Evolutionary conservation across 108 stramenopile genomes (phyloP).

Genomic region (Parietichytrium sp.): DNA sequence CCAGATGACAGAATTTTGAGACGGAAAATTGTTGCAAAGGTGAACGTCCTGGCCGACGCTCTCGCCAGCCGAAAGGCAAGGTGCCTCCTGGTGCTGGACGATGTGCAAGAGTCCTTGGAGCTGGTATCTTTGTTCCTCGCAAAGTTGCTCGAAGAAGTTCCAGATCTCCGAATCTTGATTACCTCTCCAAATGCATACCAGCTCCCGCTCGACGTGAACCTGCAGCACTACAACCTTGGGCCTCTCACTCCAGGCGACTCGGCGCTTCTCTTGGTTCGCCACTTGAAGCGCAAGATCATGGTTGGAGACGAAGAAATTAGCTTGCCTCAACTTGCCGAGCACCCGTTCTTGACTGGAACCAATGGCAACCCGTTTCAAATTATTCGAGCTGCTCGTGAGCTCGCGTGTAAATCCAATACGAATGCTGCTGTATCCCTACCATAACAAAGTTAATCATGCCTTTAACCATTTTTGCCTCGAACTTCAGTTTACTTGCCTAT

Average conservation of each 20-base stretch:
- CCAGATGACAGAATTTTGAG: too few species aligned
- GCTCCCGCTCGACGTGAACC: conserved; percentile 18
- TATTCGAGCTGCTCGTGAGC: too few species aligned
- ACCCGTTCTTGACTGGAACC: too few species aligned
- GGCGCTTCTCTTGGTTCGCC: conserved; percentile 14
- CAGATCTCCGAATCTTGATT: not conserved
- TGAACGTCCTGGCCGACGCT: not conserved
- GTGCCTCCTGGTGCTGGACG: conserved; percentile 30
- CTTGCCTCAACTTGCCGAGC: too few species aligned
- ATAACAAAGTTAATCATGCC: too few species aligned
- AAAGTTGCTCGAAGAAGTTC: not conserved
- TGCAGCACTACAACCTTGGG: conserved; percentile 10
- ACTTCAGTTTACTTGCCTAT: too few species aligned
- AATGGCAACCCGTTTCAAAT: too few species aligned
- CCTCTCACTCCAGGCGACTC: not conserved
- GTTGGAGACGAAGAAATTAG: not conserved
- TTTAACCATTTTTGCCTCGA: too few species aligned
- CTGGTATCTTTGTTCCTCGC: not conserved
- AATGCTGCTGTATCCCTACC: too few species aligned
- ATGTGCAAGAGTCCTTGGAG: not conserved
- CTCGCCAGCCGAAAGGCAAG: not conserved
- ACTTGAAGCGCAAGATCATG: conserved; percentile 15
- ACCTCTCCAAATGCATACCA: not conserved
- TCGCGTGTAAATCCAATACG: too few species aligned
- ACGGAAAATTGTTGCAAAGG: not conserved